Percentiles rank a stretch among this genome's conserved stretches.
These are phyloP conservation scores for Termitomyces sp. DNA, from an alignment of 768 basidiomycete species.

Conservation along the genomic window DNA sequence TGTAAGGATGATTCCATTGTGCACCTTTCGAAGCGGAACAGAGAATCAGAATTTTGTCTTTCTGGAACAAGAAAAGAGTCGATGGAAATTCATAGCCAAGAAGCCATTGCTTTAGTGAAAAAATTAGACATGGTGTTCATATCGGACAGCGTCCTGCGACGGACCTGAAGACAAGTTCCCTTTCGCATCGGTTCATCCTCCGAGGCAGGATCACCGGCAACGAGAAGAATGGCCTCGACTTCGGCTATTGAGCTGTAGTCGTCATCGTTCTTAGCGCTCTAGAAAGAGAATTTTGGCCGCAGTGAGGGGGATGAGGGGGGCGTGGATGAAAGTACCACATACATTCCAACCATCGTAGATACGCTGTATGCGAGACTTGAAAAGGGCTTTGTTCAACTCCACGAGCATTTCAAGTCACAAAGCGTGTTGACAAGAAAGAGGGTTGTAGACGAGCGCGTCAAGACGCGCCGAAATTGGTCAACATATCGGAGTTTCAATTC, in stretches of 20 bases:
- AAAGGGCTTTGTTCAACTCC: constrained; percentile 62
- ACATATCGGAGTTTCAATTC: constrained; percentile 20
- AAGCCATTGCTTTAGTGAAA: constrained; percentile 75
- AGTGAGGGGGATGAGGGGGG: constrained; percentile 11
- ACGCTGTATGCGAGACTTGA: constrained; percentile 50
- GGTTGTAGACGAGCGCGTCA: constrained; percentile 15
- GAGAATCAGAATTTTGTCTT: constrained; percentile 70
- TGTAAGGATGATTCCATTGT: background rate
- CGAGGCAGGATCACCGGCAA: constrained; percentile 72
- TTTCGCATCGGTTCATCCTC: constrained; percentile 92
- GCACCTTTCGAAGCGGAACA: constrained; percentile 88
- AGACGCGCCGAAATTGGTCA: constrained; percentile 20
- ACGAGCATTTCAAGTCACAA: constrained; percentile 47
- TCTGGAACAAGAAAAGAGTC: constrained; percentile 81
- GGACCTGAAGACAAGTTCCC: constrained; percentile 87
- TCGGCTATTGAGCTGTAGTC: constrained; percentile 67
- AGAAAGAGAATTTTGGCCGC: constrained; percentile 9
- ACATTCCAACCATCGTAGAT: constrained; percentile 65
- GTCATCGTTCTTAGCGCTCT: constrained; percentile 66
- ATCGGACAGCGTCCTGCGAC: constrained; percentile 16
- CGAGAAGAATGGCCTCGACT: constrained; percentile 63
- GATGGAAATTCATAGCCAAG: constrained; percentile 98
- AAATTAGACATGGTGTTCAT: constrained; percentile 12
- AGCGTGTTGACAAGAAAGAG: constrained; percentile 9
- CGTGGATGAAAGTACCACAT: constrained; percentile 19